Evolutionary conservation across 2,329 filamentous ascomycete species (phyloP), one percentile per base, ranked within the genome.

Genomic region (Pseudogymnoascus sp.): DNA sequence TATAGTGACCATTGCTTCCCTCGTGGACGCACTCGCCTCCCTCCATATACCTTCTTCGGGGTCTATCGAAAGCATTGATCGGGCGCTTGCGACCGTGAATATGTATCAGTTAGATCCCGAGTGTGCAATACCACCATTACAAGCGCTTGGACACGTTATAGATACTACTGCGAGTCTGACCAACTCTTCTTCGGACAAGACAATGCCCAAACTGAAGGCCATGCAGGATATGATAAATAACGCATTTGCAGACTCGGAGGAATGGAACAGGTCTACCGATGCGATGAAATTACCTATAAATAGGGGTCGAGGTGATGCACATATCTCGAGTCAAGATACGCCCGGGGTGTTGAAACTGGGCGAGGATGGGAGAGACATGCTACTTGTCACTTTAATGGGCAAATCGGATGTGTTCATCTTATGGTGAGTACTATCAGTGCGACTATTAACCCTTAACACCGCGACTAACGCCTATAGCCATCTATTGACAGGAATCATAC

Each of bases 121-220:
- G n/a, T 79, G 84, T 62, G 79, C 82, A 46, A 82, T 91, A 40
- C 83, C 86, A 5, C 89, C 90, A 68, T 80, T 92, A 14, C 82
- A 86, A 62, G 79, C 87, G 1, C 73, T 93, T 60, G 80, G 87
- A 11, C 80, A 89, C 61, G 80, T 89, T 53, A 78, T 92, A 16
- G 89, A 93, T 70, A 79, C 93, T 22, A 82, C 84, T 1, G 90
- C 88, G 69, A 87, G 84, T 68, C 77, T 93, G 61, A 83, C 87
- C 62, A 81, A 85, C 63, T 87, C 86, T 65, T 81, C 80, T 33
- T 81, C 84, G 0, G 80, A 85, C 11, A 75, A 81, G 31, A 82
- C 84, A 31, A 73, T 78, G 0, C 77, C 82, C 61, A 91, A 91
- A 70, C 77, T 91, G 19, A 79, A 79, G 40, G 76, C 78, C 6